Evolutionary conservation across 2,329 filamentous ascomycete species (phyloP).

Genomic region (Onygenales sp.): DNA sequence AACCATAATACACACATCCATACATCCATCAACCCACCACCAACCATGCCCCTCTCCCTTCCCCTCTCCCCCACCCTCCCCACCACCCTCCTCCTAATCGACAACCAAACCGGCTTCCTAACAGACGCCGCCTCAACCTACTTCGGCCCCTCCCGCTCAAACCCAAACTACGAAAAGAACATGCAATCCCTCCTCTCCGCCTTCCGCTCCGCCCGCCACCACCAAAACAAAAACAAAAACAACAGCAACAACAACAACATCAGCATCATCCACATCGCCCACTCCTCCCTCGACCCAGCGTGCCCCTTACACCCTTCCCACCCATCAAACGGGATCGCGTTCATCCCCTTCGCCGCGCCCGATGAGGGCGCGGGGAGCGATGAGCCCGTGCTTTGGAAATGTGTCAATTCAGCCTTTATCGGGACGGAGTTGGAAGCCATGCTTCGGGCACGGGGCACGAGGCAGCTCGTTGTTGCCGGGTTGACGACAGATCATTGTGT

Average conservation of each 20-base stretch:
- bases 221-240: neutral
- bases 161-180: conserved; percentile 36
- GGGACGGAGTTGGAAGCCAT: conserved; percentile 33
- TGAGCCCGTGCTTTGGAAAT: conserved; percentile 35
- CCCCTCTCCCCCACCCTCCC: conserved; percentile 9
- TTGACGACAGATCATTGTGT: conserved; percentile 43
- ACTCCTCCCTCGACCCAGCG: conserved; percentile 28
- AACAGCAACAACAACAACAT: conserved; percentile 8
- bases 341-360: conserved; percentile 22
- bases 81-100: conserved; percentile 40
- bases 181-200: conserved; percentile 27
- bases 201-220: conserved; percentile 22
- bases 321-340: conserved; percentile 17
- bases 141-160: conserved; percentile 36
- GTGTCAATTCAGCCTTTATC: conserved; percentile 39
- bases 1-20: too few species aligned
- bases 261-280: conserved; percentile 38
- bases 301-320: conserved; percentile 30
- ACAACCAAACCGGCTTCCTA: conserved; percentile 37
- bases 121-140: conserved; percentile 21
- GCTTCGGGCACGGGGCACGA: conserved; percentile 23
- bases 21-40: too few species aligned
- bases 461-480: conserved; percentile 34
- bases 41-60: too few species aligned
- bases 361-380: conserved; percentile 16